These are phyloP conservation scores for Fusarium armeniacum DNA, from an alignment of 2,329 filamentous ascomycete species.

Conservation along the genomic window DNA sequence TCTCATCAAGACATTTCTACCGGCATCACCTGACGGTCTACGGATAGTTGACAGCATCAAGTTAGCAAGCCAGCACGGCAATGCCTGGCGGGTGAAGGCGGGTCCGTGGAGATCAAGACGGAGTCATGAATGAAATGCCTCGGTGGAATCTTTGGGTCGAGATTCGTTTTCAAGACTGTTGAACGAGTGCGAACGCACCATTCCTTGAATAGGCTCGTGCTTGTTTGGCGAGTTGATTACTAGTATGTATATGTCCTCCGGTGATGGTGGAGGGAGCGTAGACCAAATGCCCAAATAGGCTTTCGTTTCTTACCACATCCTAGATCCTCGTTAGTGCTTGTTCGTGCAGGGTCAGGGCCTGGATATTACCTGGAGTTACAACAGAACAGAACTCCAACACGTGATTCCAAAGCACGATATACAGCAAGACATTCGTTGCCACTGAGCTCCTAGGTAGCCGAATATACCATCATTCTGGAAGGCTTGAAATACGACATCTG, in stretches of 20 bases:
- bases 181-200: constrained; percentile 1
- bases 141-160: constrained; percentile 23
- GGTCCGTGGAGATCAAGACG: constrained; percentile 36
- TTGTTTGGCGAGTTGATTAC: constrained; percentile 29
- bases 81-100: constrained; percentile 29
- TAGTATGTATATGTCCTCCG: constrained; percentile 4
- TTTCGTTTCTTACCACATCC: constrained; percentile 42
- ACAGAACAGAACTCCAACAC: constrained; percentile 24
- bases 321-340: constrained; percentile 32
- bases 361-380: constrained; percentile 24
- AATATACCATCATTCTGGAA: background rate
- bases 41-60: background rate
- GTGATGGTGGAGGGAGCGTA: constrained; percentile 19
- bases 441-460: background rate
- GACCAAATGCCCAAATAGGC: constrained; percentile 28
- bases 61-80: constrained; percentile 8
- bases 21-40: constrained; percentile 15
- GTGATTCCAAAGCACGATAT: constrained; percentile 4
- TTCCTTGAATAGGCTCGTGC: constrained; percentile 20
- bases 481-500: background rate
- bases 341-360: constrained; percentile 28
- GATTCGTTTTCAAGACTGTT: constrained; percentile 5
- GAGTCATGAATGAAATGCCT: constrained; percentile 33
- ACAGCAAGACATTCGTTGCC: background rate
- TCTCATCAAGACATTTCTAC: constrained; percentile 27